Evolutionary conservation across 306 rosid species (phyloP), one percentile per base, ranked within the genome.

Genomic region (Inga oerstediana): DNA sequence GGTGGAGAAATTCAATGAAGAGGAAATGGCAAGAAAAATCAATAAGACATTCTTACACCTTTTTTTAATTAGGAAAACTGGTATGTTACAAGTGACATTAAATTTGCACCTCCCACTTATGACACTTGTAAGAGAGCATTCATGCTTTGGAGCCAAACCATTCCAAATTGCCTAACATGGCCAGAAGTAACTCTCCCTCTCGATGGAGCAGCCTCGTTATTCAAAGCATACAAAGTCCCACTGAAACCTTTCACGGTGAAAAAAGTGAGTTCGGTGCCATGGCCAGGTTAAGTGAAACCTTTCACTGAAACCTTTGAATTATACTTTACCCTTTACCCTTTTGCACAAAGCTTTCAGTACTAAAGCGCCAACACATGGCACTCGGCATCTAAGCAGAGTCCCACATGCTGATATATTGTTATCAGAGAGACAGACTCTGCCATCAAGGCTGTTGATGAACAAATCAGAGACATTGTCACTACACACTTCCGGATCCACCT

Each of bases 371-470:
- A 68, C 52, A 68, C 66, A 68, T 68, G 73, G 27, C 73, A 3
- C 2, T 44, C 3, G 52, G 52, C 76, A 67, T 46, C 27, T 78
- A 46, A 17, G 14, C 78, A 8, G 45, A 51, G 65, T 32, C 35
- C 73, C 86, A 87, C 89, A 81, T 83, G 89, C 72, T 3, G 17
- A 37, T 68, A 85, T 67, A 77, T 74, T 51, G 84, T 69, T 46
- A 69, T 82, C 49, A 52, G 75, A 88, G 81, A 72, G 92, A 84
- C 89, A 46, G 72, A 82, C 72, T 54, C 86, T 43, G 8, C 54
- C 77, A 81, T 84, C 89, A 46, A 80, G 39, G 81, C 77, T 77
- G 39, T 81, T 84, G 80, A 24, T 13, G 27, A 61, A 48, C 13
- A 66, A 64, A 52, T 61, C 79, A 76, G 91, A 79, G 80, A 84